Conservation (phyloP, 1,284 basidiomycete genomes). For the Sphagnurus paluster region DNA sequence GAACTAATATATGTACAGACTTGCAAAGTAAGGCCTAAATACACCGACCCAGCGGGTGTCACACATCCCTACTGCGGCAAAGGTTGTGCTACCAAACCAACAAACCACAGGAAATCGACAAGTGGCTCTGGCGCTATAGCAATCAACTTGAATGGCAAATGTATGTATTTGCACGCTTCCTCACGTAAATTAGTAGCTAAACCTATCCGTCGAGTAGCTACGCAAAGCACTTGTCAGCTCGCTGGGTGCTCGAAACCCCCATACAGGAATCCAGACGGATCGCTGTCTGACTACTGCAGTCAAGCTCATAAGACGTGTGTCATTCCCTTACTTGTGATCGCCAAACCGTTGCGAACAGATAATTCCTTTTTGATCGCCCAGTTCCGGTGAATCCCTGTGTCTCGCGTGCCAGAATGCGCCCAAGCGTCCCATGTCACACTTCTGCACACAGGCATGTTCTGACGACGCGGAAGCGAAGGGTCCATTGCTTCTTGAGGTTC, state of each 20-base stretch:
- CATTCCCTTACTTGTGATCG: constrained; percentile 1
- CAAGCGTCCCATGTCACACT: constrained; percentile 56
- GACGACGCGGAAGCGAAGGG: constrained; percentile 52
- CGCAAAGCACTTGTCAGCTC: background rate
- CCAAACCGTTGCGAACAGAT: no score
- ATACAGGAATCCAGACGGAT: constrained; percentile 33
- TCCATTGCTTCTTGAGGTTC: constrained; percentile 59
- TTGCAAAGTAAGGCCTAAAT: constrained; percentile 17
- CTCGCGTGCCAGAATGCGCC: constrained; percentile 53
- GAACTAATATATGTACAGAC: no score
- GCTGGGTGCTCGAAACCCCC: constrained; percentile 47
- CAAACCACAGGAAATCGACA: constrained; percentile 7
- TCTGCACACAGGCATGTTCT: constrained; percentile 54
- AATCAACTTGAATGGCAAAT: no score
- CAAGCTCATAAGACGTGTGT: constrained; percentile 48
- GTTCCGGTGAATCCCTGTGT: constrained; percentile 51
- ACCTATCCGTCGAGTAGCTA: background rate
- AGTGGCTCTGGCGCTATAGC: background rate
- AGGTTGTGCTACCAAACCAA: constrained; percentile 13
- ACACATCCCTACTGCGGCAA: constrained; percentile 19
- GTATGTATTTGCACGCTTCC: no score
- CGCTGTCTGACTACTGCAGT: constrained; percentile 46
- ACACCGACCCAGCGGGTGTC: constrained; percentile 13
- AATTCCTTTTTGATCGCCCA: constrained; percentile 15
- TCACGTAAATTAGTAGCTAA: background rate